Evolutionary conservation across 1,284 basidiomycete species (phyloP).

Genomic region (Trichosporon inkin): DNA sequence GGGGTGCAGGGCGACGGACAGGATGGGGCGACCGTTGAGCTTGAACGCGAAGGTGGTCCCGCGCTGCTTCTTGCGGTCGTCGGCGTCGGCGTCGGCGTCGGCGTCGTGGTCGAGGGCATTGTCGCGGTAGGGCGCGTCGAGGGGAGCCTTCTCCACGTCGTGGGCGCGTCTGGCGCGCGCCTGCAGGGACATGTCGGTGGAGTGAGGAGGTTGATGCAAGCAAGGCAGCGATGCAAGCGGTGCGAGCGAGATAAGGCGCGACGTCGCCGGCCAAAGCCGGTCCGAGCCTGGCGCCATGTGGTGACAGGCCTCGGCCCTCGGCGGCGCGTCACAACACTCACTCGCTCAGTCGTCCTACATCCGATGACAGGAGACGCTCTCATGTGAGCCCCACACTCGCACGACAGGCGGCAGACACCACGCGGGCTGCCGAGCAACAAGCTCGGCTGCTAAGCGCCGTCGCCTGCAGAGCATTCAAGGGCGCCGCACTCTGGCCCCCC

Average conservation of each 20-base stretch:
- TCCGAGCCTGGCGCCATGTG: background rate
- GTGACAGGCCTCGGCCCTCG: no score
- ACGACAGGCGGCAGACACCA: no score
- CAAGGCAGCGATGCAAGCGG: background rate
- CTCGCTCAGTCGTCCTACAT: no score
- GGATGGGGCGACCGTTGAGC: background rate
- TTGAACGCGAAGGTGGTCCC: background rate
- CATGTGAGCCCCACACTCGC: no score
- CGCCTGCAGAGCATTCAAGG: no score
- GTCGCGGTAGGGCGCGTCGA: background rate
- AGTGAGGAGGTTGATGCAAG: background rate
- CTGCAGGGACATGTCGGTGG: background rate
- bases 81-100: conserved; percentile 1
- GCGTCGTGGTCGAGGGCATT: background rate
- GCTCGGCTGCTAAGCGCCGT: no score
- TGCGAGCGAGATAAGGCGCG: conserved; percentile 6
- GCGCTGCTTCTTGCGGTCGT: background rate
- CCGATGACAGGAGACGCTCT: no score
- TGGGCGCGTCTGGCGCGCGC: background rate
- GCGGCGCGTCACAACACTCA: no score
- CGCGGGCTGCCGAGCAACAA: no score
- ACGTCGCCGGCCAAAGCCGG: background rate
- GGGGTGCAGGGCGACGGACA: background rate
- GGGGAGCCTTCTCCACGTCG: conserved; percentile 15
- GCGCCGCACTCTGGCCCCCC: no score